Conservation (phyloP, 768 basidiomycete species). For the Suillus spraguei region DNA sequence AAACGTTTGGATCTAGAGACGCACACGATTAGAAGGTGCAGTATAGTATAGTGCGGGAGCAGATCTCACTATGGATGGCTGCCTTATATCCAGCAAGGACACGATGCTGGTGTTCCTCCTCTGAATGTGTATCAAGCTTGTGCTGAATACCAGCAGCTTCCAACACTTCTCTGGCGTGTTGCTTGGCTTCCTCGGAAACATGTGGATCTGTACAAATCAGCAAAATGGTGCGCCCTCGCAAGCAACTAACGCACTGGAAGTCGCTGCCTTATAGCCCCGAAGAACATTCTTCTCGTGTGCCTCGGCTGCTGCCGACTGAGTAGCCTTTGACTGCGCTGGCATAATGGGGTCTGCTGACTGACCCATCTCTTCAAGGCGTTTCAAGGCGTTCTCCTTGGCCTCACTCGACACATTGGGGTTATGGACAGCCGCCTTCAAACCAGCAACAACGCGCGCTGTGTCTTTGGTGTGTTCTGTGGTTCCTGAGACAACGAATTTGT, state of each 20-base stretch:
- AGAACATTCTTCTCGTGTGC: constrained; percentile 27
- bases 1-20: constrained; percentile 47
- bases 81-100: constrained; percentile 62
- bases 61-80: constrained; percentile 44
- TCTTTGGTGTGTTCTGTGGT: constrained; percentile 39
- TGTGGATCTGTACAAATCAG: constrained; percentile 37
- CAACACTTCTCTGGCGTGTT: constrained; percentile 56
- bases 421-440: constrained; percentile 58
- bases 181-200: constrained; percentile 52
- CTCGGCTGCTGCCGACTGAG: background rate
- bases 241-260: constrained; percentile 38
- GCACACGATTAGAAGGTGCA: constrained; percentile 7
- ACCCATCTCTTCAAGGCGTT: constrained; percentile 46
- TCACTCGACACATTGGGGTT: constrained; percentile 60
- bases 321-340: constrained; percentile 2
- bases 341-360: constrained; percentile 16
- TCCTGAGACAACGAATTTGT: constrained; percentile 1
- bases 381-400: constrained; percentile 51
- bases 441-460: constrained; percentile 51
- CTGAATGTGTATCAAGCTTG: constrained; percentile 28
- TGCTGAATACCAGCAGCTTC: constrained; percentile 44
- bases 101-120: constrained; percentile 45
- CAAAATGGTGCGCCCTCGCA: background rate
- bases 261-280: constrained; percentile 54
- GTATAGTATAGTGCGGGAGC: background rate